Evolutionary conservation across 1,284 basidiomycete species (phyloP), one percentile per base, ranked within the genome.

Genomic region (Ceratobasidium sp.): DNA sequence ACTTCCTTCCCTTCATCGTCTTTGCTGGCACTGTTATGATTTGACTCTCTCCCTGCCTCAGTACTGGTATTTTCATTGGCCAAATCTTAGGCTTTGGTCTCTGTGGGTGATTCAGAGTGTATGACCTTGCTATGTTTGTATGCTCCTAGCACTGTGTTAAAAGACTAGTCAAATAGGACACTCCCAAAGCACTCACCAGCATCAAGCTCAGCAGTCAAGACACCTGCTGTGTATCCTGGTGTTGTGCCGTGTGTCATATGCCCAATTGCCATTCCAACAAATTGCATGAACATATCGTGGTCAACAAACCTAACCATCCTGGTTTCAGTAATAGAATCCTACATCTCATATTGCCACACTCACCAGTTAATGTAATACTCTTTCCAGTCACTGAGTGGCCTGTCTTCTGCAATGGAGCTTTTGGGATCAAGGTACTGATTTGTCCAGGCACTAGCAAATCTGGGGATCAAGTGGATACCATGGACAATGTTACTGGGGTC

Each of bases 401-500:
- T 20, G 17, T 47, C 20, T 31, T 57, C 35, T 35, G 29, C 0
- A 69, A 42, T 25, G 2, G 75, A 70, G 3, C 32, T 1, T 3
- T 27, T 10, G 17, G 15, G 13, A 10, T 35, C 20, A 27, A 70
- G 64, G 5, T 56, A 29, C 10, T 56, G 25, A 1, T 2, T 3
- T 1, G 64, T 75, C 0, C 13, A 47, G 0, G 74, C 77, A n/a
- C 65, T 29, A 0, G 50, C 67, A 54, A 77, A 78, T 0, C 70
- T 70, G 0, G 78, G 79, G n/a, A 79, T 75, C 8, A 80, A 47
- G 68, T 82, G 82, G 27, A 73, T 73, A 0, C 73, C 78, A 5
- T 75, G 75, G 20, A 82, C 73, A 42, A 83, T 73, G 1, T 76
- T 71, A 0, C 67, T 49, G 0, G 81, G 82, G 71, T 82, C 77